These are phyloP conservation scores for Pseudogymnoascus pannorum DNA, from an alignment of 2,329 filamentous ascomycete species.

Conservation along the genomic window DNA sequence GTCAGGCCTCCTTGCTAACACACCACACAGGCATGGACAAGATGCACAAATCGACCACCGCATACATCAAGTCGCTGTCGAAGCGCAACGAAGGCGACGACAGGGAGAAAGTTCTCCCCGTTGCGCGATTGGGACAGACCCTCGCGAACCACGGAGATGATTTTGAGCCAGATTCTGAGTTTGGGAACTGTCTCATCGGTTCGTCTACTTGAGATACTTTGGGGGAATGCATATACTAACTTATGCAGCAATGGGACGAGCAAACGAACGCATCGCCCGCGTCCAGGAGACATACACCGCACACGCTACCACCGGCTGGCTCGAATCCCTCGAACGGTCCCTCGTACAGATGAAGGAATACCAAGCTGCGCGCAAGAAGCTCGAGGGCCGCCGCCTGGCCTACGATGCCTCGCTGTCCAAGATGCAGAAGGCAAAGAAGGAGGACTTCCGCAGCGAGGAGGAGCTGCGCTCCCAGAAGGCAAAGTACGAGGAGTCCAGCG, in stretches of 20 bases:
- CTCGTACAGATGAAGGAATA: constrained; percentile 97
- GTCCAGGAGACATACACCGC: constrained; percentile 78
- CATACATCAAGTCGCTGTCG: constrained; percentile 81
- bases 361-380: constrained; percentile 90
- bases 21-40: constrained; percentile 73
- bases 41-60: constrained; percentile 76
- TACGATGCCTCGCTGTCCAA: constrained; percentile 87
- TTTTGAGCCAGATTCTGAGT: constrained; percentile 84
- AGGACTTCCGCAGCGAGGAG: constrained; percentile 89
- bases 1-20: not conserved
- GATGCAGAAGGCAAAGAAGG: constrained; percentile 87
- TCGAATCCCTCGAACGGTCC: constrained; percentile 84
- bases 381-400: constrained; percentile 79
- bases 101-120: constrained; percentile 76
- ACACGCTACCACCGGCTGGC: constrained; percentile 73
- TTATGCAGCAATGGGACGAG: constrained; percentile 63
- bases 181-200: constrained; percentile 76
- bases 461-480: constrained; percentile 84
- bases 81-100: constrained; percentile 79
- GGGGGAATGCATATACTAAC: constrained; percentile 15
- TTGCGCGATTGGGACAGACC: constrained; percentile 70
- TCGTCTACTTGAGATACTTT: constrained; percentile 28
- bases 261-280: constrained; percentile 80
- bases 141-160: constrained; percentile 90
- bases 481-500: constrained; percentile 92